Evolutionary conservation across 129 eudicot genomes (phyloP), one percentile per base, ranked within the genome.

Genomic region (Saposhnikovia divaricata): DNA sequence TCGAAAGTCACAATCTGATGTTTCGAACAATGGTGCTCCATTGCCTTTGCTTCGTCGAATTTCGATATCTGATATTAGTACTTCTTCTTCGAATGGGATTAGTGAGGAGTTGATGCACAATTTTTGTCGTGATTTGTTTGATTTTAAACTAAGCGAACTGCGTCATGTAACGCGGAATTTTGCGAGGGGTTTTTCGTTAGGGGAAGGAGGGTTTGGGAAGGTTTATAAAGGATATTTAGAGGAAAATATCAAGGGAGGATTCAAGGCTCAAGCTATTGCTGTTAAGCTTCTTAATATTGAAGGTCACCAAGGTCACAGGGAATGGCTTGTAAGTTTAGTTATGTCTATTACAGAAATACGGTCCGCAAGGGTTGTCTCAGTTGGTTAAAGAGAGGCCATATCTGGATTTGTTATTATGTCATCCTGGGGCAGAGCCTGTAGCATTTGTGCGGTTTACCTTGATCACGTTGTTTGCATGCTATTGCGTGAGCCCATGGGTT

Each of bases 131-230:
- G 99, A 89, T 34, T 82, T 95, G 90, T 82, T 76, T 45, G 99
- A 95, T 79, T 95, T 95, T 68, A 53, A 53, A 21, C n/a, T 53
- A 21, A 81, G 89, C 11, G 99, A 95, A 81, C 46, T 95, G 51
- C 84, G 91, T 2, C 88, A 85, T 0, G 82, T 90, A 38, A 95
- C 99, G 23, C 97, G 92, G 75, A 88, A 88, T 77, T 95, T 95
- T 51, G 89, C 93, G 38, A 82, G 84, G 75, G 87, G 87, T 63
- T 95, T 78, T 77, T 90, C 92, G 91, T 81, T 95, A 0, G 99
- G 99, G 5, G 97, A 90, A 82, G 99, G 97, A 9, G 99, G 99
- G 77, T 95, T 95, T 79, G 99, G 99, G 45, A 92, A 85, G 27
- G 99, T 95, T 27, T 89, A 95, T 79, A 95, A 95, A 43, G 99